These are phyloP conservation scores for Hemisphaericaspora lyxosophila DNA, from an alignment of 1,139 yeast species.

Conservation along the genomic window DNA sequence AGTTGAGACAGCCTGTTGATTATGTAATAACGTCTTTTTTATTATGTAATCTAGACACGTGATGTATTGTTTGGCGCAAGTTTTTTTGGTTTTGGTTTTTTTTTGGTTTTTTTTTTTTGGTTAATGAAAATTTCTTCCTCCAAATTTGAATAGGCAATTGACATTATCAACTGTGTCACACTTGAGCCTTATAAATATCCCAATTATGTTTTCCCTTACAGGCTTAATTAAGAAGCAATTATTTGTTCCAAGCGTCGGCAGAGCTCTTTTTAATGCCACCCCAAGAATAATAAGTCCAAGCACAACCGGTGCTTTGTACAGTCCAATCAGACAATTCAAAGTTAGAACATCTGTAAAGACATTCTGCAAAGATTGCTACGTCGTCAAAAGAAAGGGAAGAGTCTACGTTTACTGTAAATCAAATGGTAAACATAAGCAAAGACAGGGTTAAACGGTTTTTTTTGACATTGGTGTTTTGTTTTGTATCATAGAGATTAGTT, in stretches of 20 bases:
- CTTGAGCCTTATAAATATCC: no score
- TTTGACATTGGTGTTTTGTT: neutral
- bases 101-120: no score
- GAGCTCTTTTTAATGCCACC: conserved; percentile 18
- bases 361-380: conserved; percentile 87
- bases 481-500: conserved; percentile 1
- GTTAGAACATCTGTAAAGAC: conserved; percentile 81
- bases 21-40: neutral
- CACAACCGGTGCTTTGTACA: conserved; percentile 9
- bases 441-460: conserved; percentile 66
- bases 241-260: conserved; percentile 10
- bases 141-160: no score
- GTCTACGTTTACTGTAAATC: conserved; percentile 91
- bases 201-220: conserved; percentile 10
- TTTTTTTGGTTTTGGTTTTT: no score
- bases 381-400: conserved; percentile 92
- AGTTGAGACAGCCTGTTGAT: neutral
- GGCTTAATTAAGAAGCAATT: conserved; percentile 10
- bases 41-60: neutral
- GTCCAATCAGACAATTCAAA: conserved; percentile 33
- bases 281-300: conserved; percentile 16
- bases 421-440: conserved; percentile 93
- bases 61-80: no score
- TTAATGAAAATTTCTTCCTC: no score
- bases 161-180: no score